Conservation (phyloP, 768 basidiomycete species). For the Lactarius evosmus region DNA sequence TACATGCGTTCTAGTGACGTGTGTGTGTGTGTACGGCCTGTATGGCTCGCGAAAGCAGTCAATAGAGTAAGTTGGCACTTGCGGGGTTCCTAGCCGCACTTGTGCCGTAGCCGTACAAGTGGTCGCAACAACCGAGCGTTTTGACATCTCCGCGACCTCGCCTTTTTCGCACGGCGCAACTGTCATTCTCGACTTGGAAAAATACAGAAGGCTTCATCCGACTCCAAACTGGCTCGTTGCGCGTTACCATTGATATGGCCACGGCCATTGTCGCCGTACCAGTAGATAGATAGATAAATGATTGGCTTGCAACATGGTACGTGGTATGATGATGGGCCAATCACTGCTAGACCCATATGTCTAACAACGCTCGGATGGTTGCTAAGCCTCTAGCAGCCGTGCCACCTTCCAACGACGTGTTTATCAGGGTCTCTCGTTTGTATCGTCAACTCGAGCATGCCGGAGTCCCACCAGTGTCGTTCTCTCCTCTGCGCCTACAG, state of each 20-base stretch:
- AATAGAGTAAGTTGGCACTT: too few relatives aligned
- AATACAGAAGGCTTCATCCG: background rate
- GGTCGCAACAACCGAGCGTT: too few relatives aligned
- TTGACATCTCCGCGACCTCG: too few relatives aligned
- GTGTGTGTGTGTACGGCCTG: too few relatives aligned
- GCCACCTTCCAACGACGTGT: constrained; percentile 44
- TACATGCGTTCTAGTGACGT: constrained; percentile 7
- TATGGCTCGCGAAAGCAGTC: background rate
- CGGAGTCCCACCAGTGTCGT: constrained; percentile 14
- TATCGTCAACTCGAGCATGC: too few relatives aligned
- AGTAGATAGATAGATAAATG: constrained; percentile 49
- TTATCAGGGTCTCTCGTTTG: constrained; percentile 40
- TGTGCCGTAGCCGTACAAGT: too few relatives aligned
- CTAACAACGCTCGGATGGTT: constrained; percentile 48
- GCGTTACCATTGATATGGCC: constrained; percentile 11
- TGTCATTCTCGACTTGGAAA: background rate
- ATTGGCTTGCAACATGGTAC: constrained; percentile 61
- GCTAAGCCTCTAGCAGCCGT: constrained; percentile 70
- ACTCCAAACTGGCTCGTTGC: background rate
- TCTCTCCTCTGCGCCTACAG: constrained; percentile 20
- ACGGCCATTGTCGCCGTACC: constrained; percentile 32
- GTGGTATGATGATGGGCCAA: constrained; percentile 53
- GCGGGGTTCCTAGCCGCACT: too few relatives aligned
- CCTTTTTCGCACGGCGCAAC: background rate
- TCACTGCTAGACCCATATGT: background rate